Evolutionary conservation across 2,329 filamentous ascomycete species (phyloP), one percentile per base, ranked within the genome.

Genomic region (Pseudogymnoascus sp.): DNA sequence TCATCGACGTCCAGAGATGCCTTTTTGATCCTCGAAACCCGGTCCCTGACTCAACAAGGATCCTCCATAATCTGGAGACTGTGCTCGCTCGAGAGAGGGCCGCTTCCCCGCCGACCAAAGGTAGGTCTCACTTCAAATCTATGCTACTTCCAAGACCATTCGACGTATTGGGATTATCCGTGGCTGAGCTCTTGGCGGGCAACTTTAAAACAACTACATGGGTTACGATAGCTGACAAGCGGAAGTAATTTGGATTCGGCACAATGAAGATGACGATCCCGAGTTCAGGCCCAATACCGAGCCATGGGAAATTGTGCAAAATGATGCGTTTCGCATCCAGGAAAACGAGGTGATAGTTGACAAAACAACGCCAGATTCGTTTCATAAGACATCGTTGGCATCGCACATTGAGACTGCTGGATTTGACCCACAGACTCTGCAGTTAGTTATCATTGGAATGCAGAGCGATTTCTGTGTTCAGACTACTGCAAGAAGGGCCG

Each of bases 221-320:
- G n/a, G 15, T 6, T 18, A 29, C 12, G 45, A 55, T 55, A 55
- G 25, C 45, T 55, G 45, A 55, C 45, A 55, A 55, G 18, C 27
- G 45, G n/a, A 33, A 55, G 45, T 55, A 9, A 55, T 55, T 33
- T 55, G 45, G 45, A 55, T 55, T 55, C 45, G 27, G 45, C 45
- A 55, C n/a, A 15, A 15, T n/a, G 45, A 55, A 55, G 45, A 12
- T 15, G 45, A 18, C 10, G 45, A 55, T 55, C 27, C 45, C 4
- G 45, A 55, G 9, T 55, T 55, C 9, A 29, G 27, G 2, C 45
- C 45, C 27, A 33, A 55, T 55, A 55, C 45, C 8, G 13, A 27
- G n/a, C 13, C 45, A 33, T 55, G 45, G 45, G 45, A 33, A 55
- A 55, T 55, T 10, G 45, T 55, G n/a, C 45, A 55, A 10, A 55